These are phyloP conservation scores for Eimeria necatrix DNA, from an alignment of 169 alveolate species.

Conservation along the genomic window DNA sequence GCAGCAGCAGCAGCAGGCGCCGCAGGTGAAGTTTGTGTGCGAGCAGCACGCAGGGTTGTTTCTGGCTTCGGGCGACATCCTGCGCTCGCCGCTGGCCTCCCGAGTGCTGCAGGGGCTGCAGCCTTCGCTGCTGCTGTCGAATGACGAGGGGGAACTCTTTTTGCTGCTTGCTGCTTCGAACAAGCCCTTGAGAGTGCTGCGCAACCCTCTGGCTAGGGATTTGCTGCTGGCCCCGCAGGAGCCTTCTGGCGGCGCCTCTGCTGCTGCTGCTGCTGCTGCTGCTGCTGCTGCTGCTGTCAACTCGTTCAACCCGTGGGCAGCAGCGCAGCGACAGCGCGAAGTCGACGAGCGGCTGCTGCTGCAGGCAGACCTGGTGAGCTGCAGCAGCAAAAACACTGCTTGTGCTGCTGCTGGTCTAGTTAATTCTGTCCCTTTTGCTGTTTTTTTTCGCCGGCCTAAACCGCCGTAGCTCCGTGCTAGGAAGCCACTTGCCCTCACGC, in stretches of 20 bases:
- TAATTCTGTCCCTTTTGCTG: neutral
- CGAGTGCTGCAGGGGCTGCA: slow-evolving; percentile 83
- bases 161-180: slow-evolving; percentile 81
- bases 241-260: neutral
- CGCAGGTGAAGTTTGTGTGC: slow-evolving; percentile 79
- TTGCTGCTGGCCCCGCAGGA: neutral
- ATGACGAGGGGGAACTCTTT: slow-evolving; percentile 85
- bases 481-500: neutral
- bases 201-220: slow-evolving; percentile 1
- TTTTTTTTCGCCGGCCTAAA: neutral
- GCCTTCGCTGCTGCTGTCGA: slow-evolving; percentile 82
- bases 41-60: slow-evolving; percentile 85
- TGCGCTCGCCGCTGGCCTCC: slow-evolving; percentile 80
- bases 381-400: neutral
- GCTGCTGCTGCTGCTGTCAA: slow-evolving; percentile 28
- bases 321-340: slow-evolving; percentile 29
- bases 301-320: slow-evolving; percentile 30
- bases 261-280: slow-evolving; percentile 42
- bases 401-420: neutral
- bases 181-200: slow-evolving; percentile 80
- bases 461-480: neutral
- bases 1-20: slow-evolving; percentile 50
- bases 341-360: slow-evolving; percentile 44
- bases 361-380: slow-evolving; percentile 38
- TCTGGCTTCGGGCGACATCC: slow-evolving; percentile 80